These are phyloP conservation scores for Spiraea crenata DNA, from an alignment of 331 rosid genomes.

Conservation along the genomic window DNA sequence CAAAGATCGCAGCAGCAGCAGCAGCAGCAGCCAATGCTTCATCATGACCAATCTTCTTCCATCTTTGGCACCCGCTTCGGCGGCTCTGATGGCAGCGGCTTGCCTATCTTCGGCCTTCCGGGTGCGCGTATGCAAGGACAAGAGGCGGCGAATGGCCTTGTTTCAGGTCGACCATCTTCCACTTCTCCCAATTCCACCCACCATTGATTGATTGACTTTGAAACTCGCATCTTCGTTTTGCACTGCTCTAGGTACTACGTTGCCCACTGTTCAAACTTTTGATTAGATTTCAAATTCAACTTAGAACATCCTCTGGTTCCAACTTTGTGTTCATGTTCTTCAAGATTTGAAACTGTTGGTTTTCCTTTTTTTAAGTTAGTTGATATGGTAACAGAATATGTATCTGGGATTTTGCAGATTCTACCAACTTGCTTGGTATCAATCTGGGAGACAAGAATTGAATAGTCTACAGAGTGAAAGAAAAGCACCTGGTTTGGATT, in stretches of 20 bases:
- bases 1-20: conserved; percentile 44
- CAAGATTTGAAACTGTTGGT: background rate
- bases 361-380: background rate
- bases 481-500: conserved; percentile 11
- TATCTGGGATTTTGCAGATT: conserved; percentile 3
- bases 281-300: too few relatives aligned
- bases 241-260: too few relatives aligned
- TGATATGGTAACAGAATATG: background rate
- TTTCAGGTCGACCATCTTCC: conserved; percentile 51
- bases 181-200: conserved; percentile 57
- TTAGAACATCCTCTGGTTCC: too few relatives aligned
- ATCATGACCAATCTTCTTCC: conserved; percentile 39
- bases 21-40: conserved; percentile 36
- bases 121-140: conserved; percentile 50
- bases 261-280: too few relatives aligned
- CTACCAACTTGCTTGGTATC: background rate
- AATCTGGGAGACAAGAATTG: conserved; percentile 5
- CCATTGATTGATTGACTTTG: conserved; percentile 33
- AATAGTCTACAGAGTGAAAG: background rate
- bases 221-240: too few relatives aligned
- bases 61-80: conserved; percentile 62
- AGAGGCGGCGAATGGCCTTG: conserved; percentile 43
- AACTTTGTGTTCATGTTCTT: too few relatives aligned
- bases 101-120: conserved; percentile 64
- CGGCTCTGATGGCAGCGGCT: conserved; percentile 35